Evolutionary conservation across 2,329 filamentous ascomycete species (phyloP).

Genomic region (Trichoderma aggressivum): DNA sequence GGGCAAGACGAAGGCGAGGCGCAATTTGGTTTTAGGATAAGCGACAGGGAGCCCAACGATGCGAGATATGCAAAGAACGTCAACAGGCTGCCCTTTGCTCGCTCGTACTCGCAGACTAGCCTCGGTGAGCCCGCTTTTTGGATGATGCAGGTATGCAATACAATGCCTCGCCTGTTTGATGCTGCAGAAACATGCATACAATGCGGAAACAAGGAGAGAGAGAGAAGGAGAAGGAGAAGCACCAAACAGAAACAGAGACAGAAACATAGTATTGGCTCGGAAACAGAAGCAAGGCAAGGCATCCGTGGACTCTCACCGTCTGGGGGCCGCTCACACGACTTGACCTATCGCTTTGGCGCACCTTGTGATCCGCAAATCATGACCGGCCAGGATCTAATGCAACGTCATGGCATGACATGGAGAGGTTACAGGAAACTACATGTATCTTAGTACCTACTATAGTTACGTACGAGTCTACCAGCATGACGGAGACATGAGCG

Average conservation of each 20-base stretch:
- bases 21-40: too few species aligned
- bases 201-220: background rate
- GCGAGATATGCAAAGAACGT: background rate
- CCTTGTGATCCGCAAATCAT: slow-evolving; percentile 14
- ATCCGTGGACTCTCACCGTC: slow-evolving; percentile 2
- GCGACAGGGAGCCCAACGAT: background rate
- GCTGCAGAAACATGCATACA: background rate
- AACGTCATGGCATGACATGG: slow-evolving; percentile 16
- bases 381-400: background rate
- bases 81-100: background rate
- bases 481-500: background rate
- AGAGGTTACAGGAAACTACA: background rate
- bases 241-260: background rate
- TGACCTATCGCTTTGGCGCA: slow-evolving; percentile 4
- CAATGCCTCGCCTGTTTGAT: background rate
- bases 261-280: background rate
- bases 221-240: background rate
- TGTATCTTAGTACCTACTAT: background rate
- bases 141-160: slow-evolving; percentile 1
- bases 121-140: background rate
- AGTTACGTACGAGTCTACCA: background rate
- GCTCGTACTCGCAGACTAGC: background rate
- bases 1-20: background rate
- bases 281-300: background rate
- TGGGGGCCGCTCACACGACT: slow-evolving; percentile 6